Evolutionary conservation across 352 stramenopile genomes (phyloP), one percentile per base, ranked within the genome.

Genomic region (Albugo candida): DNA sequence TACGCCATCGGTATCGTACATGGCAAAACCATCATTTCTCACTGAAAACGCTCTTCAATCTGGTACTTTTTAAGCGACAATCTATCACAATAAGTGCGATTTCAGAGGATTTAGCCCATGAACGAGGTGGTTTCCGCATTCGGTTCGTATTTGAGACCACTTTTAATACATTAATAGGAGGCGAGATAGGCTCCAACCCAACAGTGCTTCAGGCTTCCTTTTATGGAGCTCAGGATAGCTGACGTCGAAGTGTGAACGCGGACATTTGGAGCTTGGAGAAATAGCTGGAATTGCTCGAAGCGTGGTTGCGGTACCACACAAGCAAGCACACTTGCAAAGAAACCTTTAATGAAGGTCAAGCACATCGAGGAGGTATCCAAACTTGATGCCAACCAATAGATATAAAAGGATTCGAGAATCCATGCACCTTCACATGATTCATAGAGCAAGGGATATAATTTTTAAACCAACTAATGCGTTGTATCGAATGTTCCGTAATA

Each of bases 91-190:
- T 89, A 19, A 57, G 46, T 0, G 61, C 64, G 8, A 52, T 58
- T 0, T 54, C 57, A 1, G 47, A 53, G 12, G 47, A 58, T 38
- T 54, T 91, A 2, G 48, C 36, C 0, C 66, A 71, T 20, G 76
- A 80, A 6, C 31, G 49, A 0, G 67, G 80, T n/a, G 89, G 89
- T 3, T 97, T 89, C 56, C 79, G 92, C 0, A 59, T 97, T 18
- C 58, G 70, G 19, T 97, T 96, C 42, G 85, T 81, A 6, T 67
- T 80, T 16, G 84, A 95, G 57, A 89, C 71, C 11, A 95, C 78
- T 12, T 69, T 82, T 1, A 70, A 66, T 8, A 92, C 87, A 10
- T 63, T 84, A 5, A 67, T 77, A 5, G 75, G 78, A 10, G 75
- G 78, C 24, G 68, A 92, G 36, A 65, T 67, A 14, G 75, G 74